Evolutionary conservation across 129 eudicot genomes (phyloP).

Genomic region (Smallanthus sonchifolius): DNA sequence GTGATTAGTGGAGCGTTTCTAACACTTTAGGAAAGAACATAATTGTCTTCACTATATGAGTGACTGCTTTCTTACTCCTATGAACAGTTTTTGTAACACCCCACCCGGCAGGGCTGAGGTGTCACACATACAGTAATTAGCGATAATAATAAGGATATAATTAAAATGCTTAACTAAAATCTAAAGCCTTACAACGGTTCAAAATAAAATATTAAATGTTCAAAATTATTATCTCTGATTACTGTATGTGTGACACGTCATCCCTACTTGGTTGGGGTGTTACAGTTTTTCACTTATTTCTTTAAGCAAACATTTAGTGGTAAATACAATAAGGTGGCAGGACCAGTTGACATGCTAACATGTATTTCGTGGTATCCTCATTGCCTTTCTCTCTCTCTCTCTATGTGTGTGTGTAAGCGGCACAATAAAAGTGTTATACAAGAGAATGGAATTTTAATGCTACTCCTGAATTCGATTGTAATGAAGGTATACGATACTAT

Average conservation of each 20-base stretch:
- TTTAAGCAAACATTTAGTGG: slow-evolving; percentile 6
- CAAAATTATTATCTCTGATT: no score
- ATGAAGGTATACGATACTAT: slow-evolving; percentile 83
- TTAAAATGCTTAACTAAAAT: no score
- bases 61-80: slow-evolving; percentile 11
- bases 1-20: neutral
- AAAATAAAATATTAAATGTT: no score
- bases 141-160: no score
- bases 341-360: slow-evolving; percentile 2
- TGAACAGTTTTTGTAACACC: neutral
- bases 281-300: neutral
- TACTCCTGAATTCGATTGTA: slow-evolving; percentile 14
- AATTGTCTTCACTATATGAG: neutral
- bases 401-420: neutral
- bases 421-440: neutral
- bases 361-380: neutral
- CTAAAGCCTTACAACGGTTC: no score
- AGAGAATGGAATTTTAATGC: slow-evolving; percentile 12
- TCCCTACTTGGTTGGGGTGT: no score
- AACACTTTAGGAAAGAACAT: slow-evolving; percentile 8
- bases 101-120: no score
- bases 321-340: neutral
- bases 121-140: no score
- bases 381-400: neutral
- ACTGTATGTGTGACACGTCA: no score